Evolutionary conservation across 2,329 filamentous ascomycete species (phyloP).

Genomic region (Colletotrichum higginsianum): DNA sequence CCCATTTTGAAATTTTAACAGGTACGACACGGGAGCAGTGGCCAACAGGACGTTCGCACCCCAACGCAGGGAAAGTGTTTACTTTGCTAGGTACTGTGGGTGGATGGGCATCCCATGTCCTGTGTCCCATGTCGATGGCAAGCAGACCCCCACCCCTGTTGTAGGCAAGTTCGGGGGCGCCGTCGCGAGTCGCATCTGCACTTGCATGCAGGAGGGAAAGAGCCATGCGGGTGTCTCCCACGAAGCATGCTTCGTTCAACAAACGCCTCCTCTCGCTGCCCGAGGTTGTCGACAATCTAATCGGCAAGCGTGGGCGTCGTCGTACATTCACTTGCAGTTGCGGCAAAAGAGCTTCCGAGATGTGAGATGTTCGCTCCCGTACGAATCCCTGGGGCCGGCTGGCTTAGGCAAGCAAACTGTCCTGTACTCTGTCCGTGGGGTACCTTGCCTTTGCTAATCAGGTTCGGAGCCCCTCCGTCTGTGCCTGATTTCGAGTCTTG

Average conservation of each 20-base stretch:
- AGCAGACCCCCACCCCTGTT: conserved; percentile 5
- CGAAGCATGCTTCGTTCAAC: neutral
- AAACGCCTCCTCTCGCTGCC: neutral
- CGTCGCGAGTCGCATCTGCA: conserved; percentile 3
- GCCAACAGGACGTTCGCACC: neutral
- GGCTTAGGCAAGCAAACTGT: neutral
- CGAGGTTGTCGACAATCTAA: neutral
- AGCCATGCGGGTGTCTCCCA: neutral
- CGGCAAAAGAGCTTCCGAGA: too few relatives aligned
- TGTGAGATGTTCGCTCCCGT: too few relatives aligned
- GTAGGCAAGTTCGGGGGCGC: conserved; percentile 27
- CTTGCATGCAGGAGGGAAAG: conserved; percentile 3
- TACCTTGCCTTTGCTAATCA: neutral
- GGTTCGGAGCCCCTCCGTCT: neutral
- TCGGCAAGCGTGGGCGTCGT: too few relatives aligned
- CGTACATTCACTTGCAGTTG: too few relatives aligned
- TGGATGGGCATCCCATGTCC: too few relatives aligned
- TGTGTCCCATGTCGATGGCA: neutral
- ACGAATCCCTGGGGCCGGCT: neutral
- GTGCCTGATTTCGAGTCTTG: neutral
- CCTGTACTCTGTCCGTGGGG: too few relatives aligned
- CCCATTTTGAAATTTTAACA: conserved; percentile 27
- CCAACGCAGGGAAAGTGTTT: neutral
- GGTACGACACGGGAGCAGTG: conserved; percentile 19
- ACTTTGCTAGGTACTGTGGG: too few relatives aligned